Conservation (phyloP, 2,329 filamentous ascomycete species). For the Diplodia corticola region DNA sequence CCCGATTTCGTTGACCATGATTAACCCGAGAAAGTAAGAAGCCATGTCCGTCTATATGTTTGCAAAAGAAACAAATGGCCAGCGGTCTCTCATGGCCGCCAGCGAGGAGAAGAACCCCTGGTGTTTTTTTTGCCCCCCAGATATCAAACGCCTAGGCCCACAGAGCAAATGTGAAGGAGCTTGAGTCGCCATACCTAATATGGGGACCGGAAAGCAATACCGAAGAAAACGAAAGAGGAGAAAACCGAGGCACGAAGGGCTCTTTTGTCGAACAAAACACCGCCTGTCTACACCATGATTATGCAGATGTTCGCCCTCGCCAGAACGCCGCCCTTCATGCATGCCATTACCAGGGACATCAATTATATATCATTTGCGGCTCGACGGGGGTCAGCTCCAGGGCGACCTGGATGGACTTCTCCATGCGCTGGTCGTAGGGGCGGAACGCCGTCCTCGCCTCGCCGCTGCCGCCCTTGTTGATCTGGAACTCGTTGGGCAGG, state of each 20-base stretch:
- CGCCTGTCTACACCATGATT: neutral
- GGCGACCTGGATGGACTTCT: constrained; percentile 18
- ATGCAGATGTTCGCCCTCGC: neutral
- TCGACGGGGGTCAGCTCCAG: constrained; percentile 19
- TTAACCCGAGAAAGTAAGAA: neutral
- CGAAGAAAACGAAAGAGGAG: neutral
- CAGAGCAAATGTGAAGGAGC: neutral
- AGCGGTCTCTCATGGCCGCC: neutral
- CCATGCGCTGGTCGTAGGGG: constrained; percentile 28
- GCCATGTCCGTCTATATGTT: neutral
- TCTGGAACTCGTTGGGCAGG: constrained; percentile 55
- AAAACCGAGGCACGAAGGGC: neutral
- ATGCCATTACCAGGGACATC: neutral
- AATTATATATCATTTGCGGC: constrained; percentile 2
- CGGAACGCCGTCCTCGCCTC: constrained; percentile 39
- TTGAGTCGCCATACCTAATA: neutral
- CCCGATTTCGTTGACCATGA: neutral
- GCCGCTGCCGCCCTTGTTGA: constrained; percentile 29
- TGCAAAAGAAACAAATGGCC: neutral
- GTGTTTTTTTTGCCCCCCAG: neutral
- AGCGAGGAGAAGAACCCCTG: neutral
- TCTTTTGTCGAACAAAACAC: neutral
- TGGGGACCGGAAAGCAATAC: neutral
- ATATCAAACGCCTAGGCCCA: neutral
- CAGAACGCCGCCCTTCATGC: constrained; percentile 1